Base-by-base conservation (phyloP, 148 eudicot species). In the Nepenthes gracilis region DNA sequence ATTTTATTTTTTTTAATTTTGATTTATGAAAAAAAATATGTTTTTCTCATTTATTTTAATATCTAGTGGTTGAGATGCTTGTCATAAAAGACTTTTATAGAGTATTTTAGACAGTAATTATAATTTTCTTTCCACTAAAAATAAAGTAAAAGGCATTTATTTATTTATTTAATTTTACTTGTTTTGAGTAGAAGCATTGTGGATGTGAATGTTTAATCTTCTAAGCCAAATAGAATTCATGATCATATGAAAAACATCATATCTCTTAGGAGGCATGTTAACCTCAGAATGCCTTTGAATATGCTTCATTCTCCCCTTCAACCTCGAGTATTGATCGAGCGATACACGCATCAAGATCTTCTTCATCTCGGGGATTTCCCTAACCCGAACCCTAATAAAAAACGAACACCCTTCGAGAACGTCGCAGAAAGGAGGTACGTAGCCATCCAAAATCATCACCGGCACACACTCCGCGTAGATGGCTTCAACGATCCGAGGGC, bases 401-500 rank as follows among this genome's bases (percentile, higher is more conserved):
- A 55, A 55, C n/a, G 5, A 33, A 9, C 33, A 36, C 58, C 58
- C 32, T 9, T 55, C 33, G 36, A 55, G 36, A 35, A 35, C 36
- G 2, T 55, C 58, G 3, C 35, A 32, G n/a, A 55, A 55, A 11
- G 58, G 58, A 3, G 58, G 37, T 37, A 55, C 58, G 33, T 32
- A 55, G 4, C 36, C 36, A 35, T 55, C 58, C 2, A 36, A 55
- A 32, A 55, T 55, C 36, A 55, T 32, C 1, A 55, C 58, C 4
- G 58, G 58, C 9, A 9, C 36, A 33, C 58, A 55, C 36, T 55
- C 58, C 4, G 2, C 35, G n/a, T 32, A 55, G 2, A 55, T 32
- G 11, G 58, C 58, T 35, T 55, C 58, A 1, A 55, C 58, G 10
- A 55, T n/a, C 36, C 58, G 58, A 35, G 58, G 58, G 14, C 58